Conservation (phyloP, 768 basidiomycete genomes). For the Tulasnella sp. region DNA sequence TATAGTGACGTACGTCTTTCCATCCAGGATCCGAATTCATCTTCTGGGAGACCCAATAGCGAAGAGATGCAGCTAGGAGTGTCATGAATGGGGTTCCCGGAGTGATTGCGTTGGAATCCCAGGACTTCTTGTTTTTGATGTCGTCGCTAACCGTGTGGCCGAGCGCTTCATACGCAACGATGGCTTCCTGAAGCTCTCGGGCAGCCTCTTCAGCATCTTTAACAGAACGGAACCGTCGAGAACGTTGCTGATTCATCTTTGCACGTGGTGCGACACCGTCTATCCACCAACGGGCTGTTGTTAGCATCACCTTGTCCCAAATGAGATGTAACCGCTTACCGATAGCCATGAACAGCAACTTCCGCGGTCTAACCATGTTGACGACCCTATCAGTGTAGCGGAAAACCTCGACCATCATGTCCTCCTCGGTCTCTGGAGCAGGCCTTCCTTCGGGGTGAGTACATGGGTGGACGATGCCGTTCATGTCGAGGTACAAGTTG, state of each 20-base stretch:
- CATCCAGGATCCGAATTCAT: constrained; percentile 94
- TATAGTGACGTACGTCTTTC: constrained; percentile 63
- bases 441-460: constrained; percentile 99
- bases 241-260: constrained; percentile 99
- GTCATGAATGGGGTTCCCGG: constrained; percentile 98
- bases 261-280: constrained; percentile 97
- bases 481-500: constrained; percentile 98
- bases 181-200: constrained; percentile 74
- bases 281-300: constrained; percentile 34
- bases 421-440: constrained; percentile 94
- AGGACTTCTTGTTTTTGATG: constrained; percentile 76
- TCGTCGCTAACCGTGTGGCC: constrained; percentile 74
- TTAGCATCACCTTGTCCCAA: neutral
- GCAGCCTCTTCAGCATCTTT: constrained; percentile 96
- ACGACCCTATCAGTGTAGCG: constrained; percentile 95
- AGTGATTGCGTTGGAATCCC: constrained; percentile 99
- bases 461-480: constrained; percentile 99
- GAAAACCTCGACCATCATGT: constrained; percentile 99
- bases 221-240: constrained; percentile 88
- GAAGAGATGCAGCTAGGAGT: constrained; percentile 75
- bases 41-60: constrained; percentile 96
- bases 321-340: constrained; percentile 48
- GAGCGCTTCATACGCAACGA: constrained; percentile 94
- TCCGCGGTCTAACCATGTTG: constrained; percentile 93
- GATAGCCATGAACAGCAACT: constrained; percentile 96